These are phyloP conservation scores for Xerocomus nothofagi DNA, from an alignment of 1,284 basidiomycete genomes.

Conservation along the genomic window DNA sequence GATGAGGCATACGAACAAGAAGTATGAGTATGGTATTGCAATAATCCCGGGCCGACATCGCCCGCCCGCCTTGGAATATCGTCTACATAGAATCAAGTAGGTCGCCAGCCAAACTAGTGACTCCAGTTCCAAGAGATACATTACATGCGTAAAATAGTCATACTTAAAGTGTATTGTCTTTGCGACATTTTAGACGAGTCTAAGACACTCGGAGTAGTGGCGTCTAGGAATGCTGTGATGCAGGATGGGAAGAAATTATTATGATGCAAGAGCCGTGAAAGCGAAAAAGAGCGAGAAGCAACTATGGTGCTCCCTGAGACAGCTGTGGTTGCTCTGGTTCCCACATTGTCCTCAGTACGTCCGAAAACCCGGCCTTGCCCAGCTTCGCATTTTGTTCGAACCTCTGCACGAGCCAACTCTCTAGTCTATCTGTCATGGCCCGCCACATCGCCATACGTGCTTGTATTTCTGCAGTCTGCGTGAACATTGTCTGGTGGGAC, in stretches of 20 bases:
- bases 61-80: not conserved
- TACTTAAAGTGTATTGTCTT: constrained; percentile 31
- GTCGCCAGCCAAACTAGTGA: not conserved
- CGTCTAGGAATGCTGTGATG: constrained; percentile 23
- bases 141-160: constrained; percentile 31
- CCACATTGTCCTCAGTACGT: constrained; percentile 77
- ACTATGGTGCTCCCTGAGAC: constrained; percentile 25
- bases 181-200: constrained; percentile 26
- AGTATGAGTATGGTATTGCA: constrained; percentile 29
- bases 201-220: constrained; percentile 16
- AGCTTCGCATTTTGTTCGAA: constrained; percentile 87
- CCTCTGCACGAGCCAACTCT: constrained; percentile 79
- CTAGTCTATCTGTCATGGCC: constrained; percentile 75
- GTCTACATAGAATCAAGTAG: not conserved
- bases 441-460: constrained; percentile 77
- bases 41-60: not conserved
- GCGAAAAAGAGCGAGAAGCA: not conserved
- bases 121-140: constrained; percentile 12
- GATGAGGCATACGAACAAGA: constrained; percentile 46
- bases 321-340: constrained; percentile 50
- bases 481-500: constrained; percentile 61
- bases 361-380: constrained; percentile 85
- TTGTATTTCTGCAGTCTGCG: constrained; percentile 84
- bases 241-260: constrained; percentile 5
- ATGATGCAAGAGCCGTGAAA: constrained; percentile 2